Percentiles rank a stretch among this genome's conserved stretches.
Conservation (phyloP, 768 basidiomycete species). For the Termitomyces sp. region DNA sequence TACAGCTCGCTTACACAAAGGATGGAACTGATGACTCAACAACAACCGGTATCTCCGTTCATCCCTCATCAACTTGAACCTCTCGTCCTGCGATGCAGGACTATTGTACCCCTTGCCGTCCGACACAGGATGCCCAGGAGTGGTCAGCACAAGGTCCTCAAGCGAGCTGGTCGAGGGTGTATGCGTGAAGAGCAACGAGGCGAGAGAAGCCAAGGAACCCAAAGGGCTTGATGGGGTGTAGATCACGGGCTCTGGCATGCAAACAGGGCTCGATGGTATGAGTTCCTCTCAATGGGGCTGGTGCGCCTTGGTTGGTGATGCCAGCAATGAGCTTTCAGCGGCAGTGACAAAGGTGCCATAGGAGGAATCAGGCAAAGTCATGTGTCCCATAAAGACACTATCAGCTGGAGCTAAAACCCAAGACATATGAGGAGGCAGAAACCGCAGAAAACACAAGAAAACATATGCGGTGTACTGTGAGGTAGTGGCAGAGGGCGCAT, state of each 20-base stretch:
- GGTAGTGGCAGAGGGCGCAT: background rate
- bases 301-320: background rate
- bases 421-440: background rate
- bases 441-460: background rate
- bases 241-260: conserved; percentile 32
- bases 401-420: background rate
- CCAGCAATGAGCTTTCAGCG: too few relatives aligned
- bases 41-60: conserved; percentile 47
- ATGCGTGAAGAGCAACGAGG: too few relatives aligned
- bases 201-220: too few relatives aligned
- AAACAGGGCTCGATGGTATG: conserved; percentile 20
- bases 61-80: too few relatives aligned
- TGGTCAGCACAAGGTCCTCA: conserved; percentile 6
- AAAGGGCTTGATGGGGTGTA: conserved; percentile 20
- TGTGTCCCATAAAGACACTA: background rate
- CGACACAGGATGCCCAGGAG: background rate
- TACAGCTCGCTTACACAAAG: conserved; percentile 43
- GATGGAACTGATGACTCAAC: conserved; percentile 56
- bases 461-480: conserved; percentile 16
- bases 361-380: background rate
- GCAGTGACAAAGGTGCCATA: too few relatives aligned
- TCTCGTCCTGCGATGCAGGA: conserved; percentile 29
- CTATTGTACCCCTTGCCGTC: conserved; percentile 25
- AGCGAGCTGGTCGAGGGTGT: conserved; percentile 19
- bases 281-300: conserved; percentile 27